These are phyloP conservation scores for Schizochytrium sp. DNA, from an alignment of 108 stramenopile genomes.

Conservation along the genomic window DNA sequence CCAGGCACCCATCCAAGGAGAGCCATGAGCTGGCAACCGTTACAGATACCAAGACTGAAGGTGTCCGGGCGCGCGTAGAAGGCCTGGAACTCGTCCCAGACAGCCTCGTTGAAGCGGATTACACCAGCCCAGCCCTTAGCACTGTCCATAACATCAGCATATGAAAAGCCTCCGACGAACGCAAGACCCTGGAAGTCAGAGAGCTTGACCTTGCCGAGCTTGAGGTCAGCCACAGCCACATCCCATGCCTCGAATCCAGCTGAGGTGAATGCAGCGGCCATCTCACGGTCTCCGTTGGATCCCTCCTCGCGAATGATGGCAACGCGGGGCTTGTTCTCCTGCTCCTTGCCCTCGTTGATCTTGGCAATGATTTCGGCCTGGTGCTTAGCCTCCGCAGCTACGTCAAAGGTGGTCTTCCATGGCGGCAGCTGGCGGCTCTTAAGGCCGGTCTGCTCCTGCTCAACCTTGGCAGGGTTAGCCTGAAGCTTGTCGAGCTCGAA, in stretches of 20 bases:
- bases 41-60: constrained; percentile 98
- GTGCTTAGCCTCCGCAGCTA: constrained; percentile 16
- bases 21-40: constrained; percentile 99
- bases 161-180: constrained; percentile 98
- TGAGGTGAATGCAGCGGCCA: constrained; percentile 92
- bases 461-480: constrained; percentile 89
- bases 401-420: constrained; percentile 86
- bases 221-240: constrained; percentile 89
- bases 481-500: constrained; percentile 94
- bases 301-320: constrained; percentile 97
- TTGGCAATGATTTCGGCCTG: constrained; percentile 51
- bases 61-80: constrained; percentile 92
- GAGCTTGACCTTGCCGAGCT: constrained; percentile 82
- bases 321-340: constrained; percentile 87
- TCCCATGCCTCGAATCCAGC: constrained; percentile 99
- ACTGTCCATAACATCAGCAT: constrained; percentile 96
- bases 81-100: constrained; percentile 91
- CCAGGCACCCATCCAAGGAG: constrained; percentile 96
- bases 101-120: constrained; percentile 93
- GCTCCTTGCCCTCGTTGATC: constrained; percentile 66
- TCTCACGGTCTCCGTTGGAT: constrained; percentile 98
- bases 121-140: constrained; percentile 99
- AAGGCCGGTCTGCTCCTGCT: constrained; percentile 87
- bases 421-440: constrained; percentile 83
- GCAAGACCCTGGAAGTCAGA: constrained; percentile 92